Evolutionary conservation across 345 rosid genomes (phyloP).

Genomic region (Gossypium raimondii): DNA sequence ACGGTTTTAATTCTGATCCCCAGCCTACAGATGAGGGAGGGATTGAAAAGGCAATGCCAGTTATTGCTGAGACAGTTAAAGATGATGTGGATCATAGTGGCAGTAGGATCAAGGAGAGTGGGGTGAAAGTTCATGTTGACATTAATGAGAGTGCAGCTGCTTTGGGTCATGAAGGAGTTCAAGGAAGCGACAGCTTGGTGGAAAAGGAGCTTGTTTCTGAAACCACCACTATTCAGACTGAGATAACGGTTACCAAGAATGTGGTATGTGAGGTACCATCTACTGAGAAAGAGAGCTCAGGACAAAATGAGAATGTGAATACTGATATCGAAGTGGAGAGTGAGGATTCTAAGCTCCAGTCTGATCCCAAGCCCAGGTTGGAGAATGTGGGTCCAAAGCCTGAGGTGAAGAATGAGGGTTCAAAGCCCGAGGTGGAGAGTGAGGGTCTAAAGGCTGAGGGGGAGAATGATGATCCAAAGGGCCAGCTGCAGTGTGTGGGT

Average conservation of each 20-base stretch:
- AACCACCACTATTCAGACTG: conserved; percentile 22
- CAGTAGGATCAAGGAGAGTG: conserved; percentile 28
- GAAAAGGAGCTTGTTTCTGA: conserved; percentile 26
- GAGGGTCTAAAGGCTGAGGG: conserved; percentile 25
- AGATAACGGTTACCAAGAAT: conserved; percentile 23
- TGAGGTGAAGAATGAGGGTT: conserved; percentile 31
- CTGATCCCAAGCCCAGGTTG: conserved; percentile 21
- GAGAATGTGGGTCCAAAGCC: conserved; percentile 26
- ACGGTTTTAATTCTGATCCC: conserved; percentile 21
- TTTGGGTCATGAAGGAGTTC: conserved; percentile 23
- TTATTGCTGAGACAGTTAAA: conserved; percentile 24
- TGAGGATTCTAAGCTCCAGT: conserved; percentile 11
- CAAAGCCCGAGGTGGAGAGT: conserved; percentile 35
- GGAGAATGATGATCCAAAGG: conserved; percentile 28
- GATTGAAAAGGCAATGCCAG: conserved; percentile 25
- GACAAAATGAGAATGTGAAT: conserved; percentile 36
- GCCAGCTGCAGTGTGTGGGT: conserved; percentile 31
- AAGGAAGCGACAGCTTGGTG: conserved; percentile 7
- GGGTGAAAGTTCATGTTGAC: conserved; percentile 36
- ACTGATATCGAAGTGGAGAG: conserved; percentile 35
- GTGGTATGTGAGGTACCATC: conserved; percentile 31
- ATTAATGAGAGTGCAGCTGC: conserved; percentile 33
- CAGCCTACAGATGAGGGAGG: conserved; percentile 19
- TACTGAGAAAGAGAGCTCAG: conserved; percentile 35
- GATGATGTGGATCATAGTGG: conserved; percentile 5